phyloP scores from a whole-genome alignment of 352 stramenopile species.

The Pythium utonaiense region DNA sequence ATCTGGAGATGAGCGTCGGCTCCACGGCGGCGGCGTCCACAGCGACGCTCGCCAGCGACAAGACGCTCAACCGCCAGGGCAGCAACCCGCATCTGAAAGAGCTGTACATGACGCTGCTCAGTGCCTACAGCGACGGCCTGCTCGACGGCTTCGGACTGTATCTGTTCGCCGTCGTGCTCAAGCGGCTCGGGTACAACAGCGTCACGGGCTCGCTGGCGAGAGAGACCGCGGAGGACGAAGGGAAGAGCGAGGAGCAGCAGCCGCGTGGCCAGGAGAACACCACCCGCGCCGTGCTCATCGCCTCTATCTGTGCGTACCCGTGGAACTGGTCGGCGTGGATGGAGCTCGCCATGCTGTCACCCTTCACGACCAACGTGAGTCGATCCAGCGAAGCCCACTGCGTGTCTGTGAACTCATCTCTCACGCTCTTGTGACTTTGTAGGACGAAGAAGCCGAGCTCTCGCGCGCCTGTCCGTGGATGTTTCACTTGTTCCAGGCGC shows the following conservation, averaged over 20 bases:
- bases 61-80: conserved; percentile 27
- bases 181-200: conserved; percentile 59
- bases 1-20: conserved; percentile 65
- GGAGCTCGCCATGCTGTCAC: conserved; percentile 82
- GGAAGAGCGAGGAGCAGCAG: conserved; percentile 12
- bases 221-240: not conserved
- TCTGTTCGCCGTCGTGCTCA: conserved; percentile 74
- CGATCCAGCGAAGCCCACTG: not conserved
- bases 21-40: conserved; percentile 15
- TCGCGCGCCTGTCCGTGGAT: conserved; percentile 63
- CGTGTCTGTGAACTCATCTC: not conserved
- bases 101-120: conserved; percentile 51
- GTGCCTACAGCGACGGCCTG: conserved; percentile 39
- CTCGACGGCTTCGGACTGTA: conserved; percentile 81
- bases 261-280: conserved; percentile 17
- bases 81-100: conserved; percentile 73
- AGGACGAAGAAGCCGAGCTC: conserved; percentile 57
- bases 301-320: conserved; percentile 67
- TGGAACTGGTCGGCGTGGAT: conserved; percentile 98
- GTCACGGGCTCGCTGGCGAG: conserved; percentile 32
- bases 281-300: conserved; percentile 62
- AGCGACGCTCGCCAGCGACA: not conserved
- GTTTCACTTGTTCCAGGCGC: conserved; percentile 82
- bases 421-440: not conserved
- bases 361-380: conserved; percentile 47